Conservation (phyloP, 1,139 yeast genomes). For the Scheffersomyces stambukii region DNA sequence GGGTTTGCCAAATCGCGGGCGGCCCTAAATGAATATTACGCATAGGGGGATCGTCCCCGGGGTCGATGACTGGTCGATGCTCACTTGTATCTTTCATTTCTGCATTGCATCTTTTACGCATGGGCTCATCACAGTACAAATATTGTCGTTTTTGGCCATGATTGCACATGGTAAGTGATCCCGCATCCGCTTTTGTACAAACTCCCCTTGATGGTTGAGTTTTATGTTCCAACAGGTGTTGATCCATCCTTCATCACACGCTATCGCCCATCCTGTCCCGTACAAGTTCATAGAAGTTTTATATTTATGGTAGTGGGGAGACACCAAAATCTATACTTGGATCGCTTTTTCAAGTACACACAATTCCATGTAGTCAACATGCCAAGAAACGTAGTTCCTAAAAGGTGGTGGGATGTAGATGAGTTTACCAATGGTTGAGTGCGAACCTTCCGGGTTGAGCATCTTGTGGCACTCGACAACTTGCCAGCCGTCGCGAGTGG, state of each 20-base stretch:
- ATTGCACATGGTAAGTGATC: too few species aligned
- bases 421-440: conserved; percentile 41
- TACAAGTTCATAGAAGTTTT: too few species aligned
- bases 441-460: conserved; percentile 44
- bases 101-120: not conserved
- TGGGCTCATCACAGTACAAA: not conserved
- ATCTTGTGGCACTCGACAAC: conserved; percentile 38
- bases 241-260: too few species aligned
- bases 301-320: conserved; percentile 2
- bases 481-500: conserved; percentile 33
- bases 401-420: conserved; percentile 39
- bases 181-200: too few species aligned
- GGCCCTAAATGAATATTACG: conserved; percentile 58
- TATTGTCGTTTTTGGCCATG: too few species aligned
- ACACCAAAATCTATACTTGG: not conserved
- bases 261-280: too few species aligned
- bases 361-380: conserved; percentile 41
- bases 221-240: too few species aligned
- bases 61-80: too few species aligned
- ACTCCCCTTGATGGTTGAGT: too few species aligned
- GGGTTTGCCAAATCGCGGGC: conserved; percentile 55
- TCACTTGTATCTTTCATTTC: not conserved
- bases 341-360: conserved; percentile 28
- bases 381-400: conserved; percentile 19
- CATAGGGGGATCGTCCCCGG: too few species aligned